These are phyloP conservation scores for Cadophora malorum DNA, from an alignment of 2,329 filamentous ascomycete genomes.

Conservation along the genomic window DNA sequence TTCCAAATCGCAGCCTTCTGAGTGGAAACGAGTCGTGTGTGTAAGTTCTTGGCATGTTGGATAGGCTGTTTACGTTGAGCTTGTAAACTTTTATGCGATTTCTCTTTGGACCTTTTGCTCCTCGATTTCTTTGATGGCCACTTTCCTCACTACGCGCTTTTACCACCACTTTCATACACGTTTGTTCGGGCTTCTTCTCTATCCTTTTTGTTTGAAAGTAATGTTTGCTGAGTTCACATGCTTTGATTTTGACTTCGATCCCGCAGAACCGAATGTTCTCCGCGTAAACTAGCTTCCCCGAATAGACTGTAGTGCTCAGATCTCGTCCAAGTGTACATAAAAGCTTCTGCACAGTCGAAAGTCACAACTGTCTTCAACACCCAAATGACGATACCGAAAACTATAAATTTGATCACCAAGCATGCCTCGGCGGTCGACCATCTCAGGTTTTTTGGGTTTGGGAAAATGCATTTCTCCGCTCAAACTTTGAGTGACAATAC, in stretches of 20 bases:
- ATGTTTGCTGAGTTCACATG: background rate
- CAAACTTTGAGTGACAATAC: background rate
- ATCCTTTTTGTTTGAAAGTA: background rate
- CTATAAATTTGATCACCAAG: background rate
- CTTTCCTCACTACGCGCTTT: background rate
- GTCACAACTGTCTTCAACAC: background rate
- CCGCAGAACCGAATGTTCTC: background rate
- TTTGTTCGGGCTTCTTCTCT: background rate
- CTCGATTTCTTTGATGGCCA: background rate
- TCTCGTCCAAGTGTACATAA: constrained; percentile 9
- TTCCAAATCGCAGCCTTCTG: background rate
- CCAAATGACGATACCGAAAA: constrained; percentile 2
- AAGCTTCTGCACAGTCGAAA: constrained; percentile 4
- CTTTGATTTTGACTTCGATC: background rate
- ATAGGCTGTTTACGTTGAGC: background rate
- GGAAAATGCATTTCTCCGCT: background rate
- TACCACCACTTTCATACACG: background rate
- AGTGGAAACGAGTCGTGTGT: background rate
- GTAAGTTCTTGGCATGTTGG: background rate
- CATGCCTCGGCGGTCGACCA: background rate
- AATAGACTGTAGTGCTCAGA: background rate
- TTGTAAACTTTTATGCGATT: background rate
- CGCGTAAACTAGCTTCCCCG: background rate
- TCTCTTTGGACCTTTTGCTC: background rate
- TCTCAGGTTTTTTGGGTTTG: background rate